Base-by-base conservation (phyloP, 352 stramenopile species). In the Globisporangium viniferum region DNA sequence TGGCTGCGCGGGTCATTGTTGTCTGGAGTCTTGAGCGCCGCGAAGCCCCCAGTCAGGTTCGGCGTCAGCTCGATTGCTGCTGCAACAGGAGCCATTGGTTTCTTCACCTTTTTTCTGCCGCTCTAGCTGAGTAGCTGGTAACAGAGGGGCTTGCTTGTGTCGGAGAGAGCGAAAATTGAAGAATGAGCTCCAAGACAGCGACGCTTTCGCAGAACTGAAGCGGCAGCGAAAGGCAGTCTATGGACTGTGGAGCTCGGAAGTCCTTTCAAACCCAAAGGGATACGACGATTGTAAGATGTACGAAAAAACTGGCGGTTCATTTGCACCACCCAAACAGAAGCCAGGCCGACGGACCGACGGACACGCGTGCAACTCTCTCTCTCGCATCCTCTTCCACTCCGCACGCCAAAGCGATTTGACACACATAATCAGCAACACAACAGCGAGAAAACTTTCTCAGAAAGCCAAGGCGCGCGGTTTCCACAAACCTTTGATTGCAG, bases 1-100 rank as follows among this genome's bases (percentile, higher is more conserved):
- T 22, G 27, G 48, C n/a, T 35, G 5, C 14, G 29, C 3, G 44
- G 29, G 5, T 31, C 29, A 49, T 49, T 49, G 35, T 15, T 59
- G 9, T 67, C 62, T 24, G 62, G 62, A 18, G 62, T 67, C 51
- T 67, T 67, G 59, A 54, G 36, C 15, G 35, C 9, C 4, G 41
- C 24, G 18, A 48, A 66, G 24, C 33, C 60, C 20, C 15, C 46
- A 8, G 33, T 31, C 4, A 7, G 46, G 60, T 66, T 66, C 2
- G 60, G 60, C 20, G 60, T 58, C 18, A 56, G 29, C 46, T 58
- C 60, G 7, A 56, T 18, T 7, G 46, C 46, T 41, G 60, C 29
- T 51, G 60, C 31, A 33, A 48, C 20, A 29, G 60, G 20, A 4
- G 60, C 44, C 60, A 66, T 66, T 6, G 8, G 33, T 31, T 10